Conservation (phyloP, 495 filamentous ascomycete species). For the Podospora australis region DNA sequence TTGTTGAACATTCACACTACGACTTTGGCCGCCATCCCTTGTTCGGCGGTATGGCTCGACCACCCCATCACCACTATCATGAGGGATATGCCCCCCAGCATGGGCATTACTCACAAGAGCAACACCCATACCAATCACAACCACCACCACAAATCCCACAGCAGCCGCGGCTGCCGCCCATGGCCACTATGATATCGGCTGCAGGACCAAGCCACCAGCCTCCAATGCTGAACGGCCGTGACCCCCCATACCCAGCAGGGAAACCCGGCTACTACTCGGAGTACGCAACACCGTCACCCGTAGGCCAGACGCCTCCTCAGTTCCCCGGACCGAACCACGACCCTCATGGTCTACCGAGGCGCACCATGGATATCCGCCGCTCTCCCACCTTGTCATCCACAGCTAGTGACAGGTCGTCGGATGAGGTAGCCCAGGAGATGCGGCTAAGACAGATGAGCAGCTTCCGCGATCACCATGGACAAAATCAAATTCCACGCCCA, state of each 20-base stretch:
- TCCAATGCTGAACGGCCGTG: conserved; percentile 21
- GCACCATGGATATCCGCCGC: conserved; percentile 26
- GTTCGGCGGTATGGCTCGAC: conserved; percentile 41
- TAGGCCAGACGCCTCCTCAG: conserved; percentile 31
- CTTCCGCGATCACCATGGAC: conserved; percentile 17
- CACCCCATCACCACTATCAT: conserved; percentile 32
- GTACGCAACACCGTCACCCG: conserved; percentile 32
- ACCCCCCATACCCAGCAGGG: conserved; percentile 19
- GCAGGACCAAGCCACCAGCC: conserved; percentile 16
- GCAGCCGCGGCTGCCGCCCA: conserved; percentile 23
- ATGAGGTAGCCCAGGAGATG: conserved; percentile 28
- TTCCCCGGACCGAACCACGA: conserved; percentile 30
- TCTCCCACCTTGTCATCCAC: conserved; percentile 32
- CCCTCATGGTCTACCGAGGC: conserved; percentile 24
- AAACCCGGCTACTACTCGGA: conserved; percentile 23
- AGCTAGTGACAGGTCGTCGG: conserved; percentile 30
- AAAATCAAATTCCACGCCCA: conserved; percentile 16
- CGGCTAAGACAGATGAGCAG: conserved; percentile 21
- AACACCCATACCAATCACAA: conserved; percentile 19
- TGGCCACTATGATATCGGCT: conserved; percentile 26
- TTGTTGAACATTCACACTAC: conserved; percentile 34
- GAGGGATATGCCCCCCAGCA: conserved; percentile 36
- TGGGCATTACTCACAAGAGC: conserved; percentile 35
- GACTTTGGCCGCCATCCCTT: conserved; percentile 37
- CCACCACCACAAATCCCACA: conserved; percentile 13